Base-by-base conservation (phyloP, 768 basidiomycete species). In the Boletus sensibilis region DNA sequence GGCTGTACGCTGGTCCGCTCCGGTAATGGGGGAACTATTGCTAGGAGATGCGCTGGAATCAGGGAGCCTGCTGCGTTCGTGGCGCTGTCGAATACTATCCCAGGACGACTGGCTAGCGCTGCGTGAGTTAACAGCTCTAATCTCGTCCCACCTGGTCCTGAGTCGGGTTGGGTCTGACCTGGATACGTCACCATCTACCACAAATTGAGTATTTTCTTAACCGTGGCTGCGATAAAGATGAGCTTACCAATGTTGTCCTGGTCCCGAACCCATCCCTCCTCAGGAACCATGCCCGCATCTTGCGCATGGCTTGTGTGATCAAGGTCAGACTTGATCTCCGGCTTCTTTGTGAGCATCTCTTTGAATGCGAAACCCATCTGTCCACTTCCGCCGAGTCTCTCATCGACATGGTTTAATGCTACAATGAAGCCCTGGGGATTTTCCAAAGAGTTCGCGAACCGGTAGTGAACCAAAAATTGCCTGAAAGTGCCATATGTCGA, bases 1-100 rank as follows among this genome's bases (percentile, higher is more conserved):
- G 1, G 61, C 49, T 5, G 71, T 66, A 39, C 80, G 76, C 25
- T 76, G 76, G 45, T 72, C 62, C 10, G 56, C 61, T 44, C 65
- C 63, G 13, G 60, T 53, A 16, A 55, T 44, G 6, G 55, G 27
- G 20, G 59, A 45, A 16, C 41, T 53, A 11, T 57, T 42, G 37
- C 10, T 40, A 29, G 57, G 53, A 33, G 57, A 37, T 27, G 60
- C 31, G 25, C 54, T 47, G 29, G 54, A 34, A 45, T 57, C 34
- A 41, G 65, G 59, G 4, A 70, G 58, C 41, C 33, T 66, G 34
- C 35, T 59, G 43, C 73, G 76, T 65, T 81, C 79, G 58, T 86
- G 78, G 45, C 74, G 76, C 65, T 87, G 84, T 33, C 88, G 82
- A 21, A 90, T 74, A 25, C 72, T 68, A 62, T 90, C 88, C 88